Percentiles rank a stretch among this genome's conserved stretches.
Evolutionary conservation across 345 rosid genomes (phyloP).

Genomic region (Linum lewisii): DNA sequence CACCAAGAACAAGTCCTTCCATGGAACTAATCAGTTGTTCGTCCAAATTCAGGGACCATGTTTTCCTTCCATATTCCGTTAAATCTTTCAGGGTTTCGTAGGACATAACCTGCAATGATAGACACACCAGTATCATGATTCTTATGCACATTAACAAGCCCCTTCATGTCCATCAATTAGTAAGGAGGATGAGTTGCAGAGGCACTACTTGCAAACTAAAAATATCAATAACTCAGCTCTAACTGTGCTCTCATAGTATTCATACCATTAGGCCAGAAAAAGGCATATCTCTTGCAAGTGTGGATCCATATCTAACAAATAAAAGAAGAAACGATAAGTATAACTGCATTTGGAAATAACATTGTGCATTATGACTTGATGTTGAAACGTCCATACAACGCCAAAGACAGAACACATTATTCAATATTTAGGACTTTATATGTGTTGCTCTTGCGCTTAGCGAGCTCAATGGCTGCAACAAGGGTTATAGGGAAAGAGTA

Average conservation of each 20-base stretch:
- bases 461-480: neutral
- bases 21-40: conserved; percentile 35
- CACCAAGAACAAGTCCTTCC: conserved; percentile 83
- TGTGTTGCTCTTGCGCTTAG: neutral
- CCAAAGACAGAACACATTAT: neutral
- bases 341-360: neutral
- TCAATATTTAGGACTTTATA: neutral
- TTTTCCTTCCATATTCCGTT: conserved; percentile 45
- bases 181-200: neutral
- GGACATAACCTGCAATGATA: conserved; percentile 58
- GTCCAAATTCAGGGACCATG: conserved; percentile 38
- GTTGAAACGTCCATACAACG: neutral
- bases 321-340: conserved; percentile 7
- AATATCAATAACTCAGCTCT: neutral
- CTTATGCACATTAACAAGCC: neutral
- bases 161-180: conserved; percentile 1
- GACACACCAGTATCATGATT: neutral
- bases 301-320: conserved; percentile 68
- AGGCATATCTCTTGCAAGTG: conserved; percentile 92
- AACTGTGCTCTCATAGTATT: neutral
- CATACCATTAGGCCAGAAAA: conserved; percentile 93
- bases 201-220: neutral
- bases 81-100: conserved; percentile 73
- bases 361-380: neutral
- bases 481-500: neutral